Evolutionary conservation across 164 flowering plant genomes (phyloP).

Genomic region (Piper longum): DNA sequence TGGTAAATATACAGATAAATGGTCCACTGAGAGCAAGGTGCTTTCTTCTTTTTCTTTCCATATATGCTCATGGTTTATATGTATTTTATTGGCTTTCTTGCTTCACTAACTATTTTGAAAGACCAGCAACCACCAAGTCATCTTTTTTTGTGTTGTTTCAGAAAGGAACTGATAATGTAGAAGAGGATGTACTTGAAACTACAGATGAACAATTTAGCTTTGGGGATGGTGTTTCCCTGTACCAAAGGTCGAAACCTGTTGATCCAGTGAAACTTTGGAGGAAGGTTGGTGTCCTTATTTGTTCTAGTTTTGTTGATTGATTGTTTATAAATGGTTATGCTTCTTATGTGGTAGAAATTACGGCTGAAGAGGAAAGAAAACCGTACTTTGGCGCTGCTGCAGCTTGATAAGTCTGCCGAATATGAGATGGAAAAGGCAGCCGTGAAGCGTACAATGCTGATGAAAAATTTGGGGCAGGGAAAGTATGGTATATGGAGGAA

Average conservation of each 20-base stretch:
- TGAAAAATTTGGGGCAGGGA: conserved; percentile 40
- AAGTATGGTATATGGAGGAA: conserved; percentile 86
- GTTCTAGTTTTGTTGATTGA: conserved; percentile 3
- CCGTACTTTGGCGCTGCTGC: conserved; percentile 38
- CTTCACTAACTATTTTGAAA: too few species aligned
- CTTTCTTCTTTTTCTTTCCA: background rate
- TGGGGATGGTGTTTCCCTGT: conserved; percentile 14
- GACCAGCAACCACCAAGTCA: too few species aligned
- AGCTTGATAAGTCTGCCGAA: conserved; percentile 37
- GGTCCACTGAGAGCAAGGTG: conserved; percentile 31
- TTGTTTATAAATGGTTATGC: conserved; percentile 4
- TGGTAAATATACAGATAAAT: conserved; percentile 20
- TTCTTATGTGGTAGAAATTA: conserved; percentile 28
- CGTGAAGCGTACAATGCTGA: conserved; percentile 33
- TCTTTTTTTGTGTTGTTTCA: conserved; percentile 3
- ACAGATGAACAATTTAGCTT: conserved; percentile 14
- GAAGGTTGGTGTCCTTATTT: conserved; percentile 28
- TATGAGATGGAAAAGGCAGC: conserved; percentile 41
- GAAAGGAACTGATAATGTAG: conserved; percentile 8
- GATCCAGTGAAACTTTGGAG: conserved; percentile 62
- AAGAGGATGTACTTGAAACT: conserved; percentile 11
- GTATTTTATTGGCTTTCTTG: background rate
- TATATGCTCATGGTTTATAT: background rate
- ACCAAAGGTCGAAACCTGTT: conserved; percentile 12
- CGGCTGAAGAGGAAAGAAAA: conserved; percentile 43